Conservation (phyloP, 1,284 basidiomycete genomes). For the Ganoderma sinense region DNA sequence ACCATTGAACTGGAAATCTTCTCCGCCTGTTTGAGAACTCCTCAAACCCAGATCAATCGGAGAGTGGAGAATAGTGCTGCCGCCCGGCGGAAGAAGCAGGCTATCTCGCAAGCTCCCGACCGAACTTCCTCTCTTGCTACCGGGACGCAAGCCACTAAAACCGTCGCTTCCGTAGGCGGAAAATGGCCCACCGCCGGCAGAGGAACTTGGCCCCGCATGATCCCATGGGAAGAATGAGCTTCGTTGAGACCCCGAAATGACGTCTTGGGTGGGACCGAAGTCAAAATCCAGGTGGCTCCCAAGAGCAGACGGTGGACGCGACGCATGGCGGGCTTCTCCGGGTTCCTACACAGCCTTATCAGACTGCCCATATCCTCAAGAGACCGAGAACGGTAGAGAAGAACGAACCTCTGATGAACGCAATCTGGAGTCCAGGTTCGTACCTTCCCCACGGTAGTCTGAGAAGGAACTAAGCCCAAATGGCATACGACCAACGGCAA, state of each 20-base stretch:
- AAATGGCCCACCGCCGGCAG: slow-evolving; percentile 49
- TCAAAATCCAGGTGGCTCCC: slow-evolving; percentile 57
- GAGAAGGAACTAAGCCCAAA: background rate
- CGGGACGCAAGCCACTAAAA: slow-evolving; percentile 57
- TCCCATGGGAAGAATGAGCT: slow-evolving; percentile 85
- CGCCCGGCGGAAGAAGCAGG: slow-evolving; percentile 50
- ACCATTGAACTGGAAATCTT: slow-evolving; percentile 75
- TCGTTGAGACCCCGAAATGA: slow-evolving; percentile 59
- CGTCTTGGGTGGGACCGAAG: slow-evolving; percentile 43
- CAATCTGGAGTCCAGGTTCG: slow-evolving; percentile 40
- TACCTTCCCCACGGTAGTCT: slow-evolving; percentile 21
- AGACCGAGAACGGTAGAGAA: too few species aligned
- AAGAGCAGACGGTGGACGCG: slow-evolving; percentile 57
- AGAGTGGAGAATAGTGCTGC: slow-evolving; percentile 46
- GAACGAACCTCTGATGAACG: slow-evolving; percentile 77
- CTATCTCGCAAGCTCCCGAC: slow-evolving; percentile 51
- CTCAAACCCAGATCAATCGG: slow-evolving; percentile 50
- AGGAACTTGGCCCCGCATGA: slow-evolving; percentile 73
- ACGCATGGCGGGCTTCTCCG: slow-evolving; percentile 72
- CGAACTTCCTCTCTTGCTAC: slow-evolving; percentile 61
- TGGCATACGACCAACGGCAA: background rate
- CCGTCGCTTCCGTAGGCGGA: slow-evolving; percentile 51
- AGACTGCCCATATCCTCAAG: background rate
- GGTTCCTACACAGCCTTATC: slow-evolving; percentile 63
- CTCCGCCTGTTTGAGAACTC: slow-evolving; percentile 52